Evolutionary conservation across 345 rosid species (phyloP).

Genomic region (Turnera subulata): DNA sequence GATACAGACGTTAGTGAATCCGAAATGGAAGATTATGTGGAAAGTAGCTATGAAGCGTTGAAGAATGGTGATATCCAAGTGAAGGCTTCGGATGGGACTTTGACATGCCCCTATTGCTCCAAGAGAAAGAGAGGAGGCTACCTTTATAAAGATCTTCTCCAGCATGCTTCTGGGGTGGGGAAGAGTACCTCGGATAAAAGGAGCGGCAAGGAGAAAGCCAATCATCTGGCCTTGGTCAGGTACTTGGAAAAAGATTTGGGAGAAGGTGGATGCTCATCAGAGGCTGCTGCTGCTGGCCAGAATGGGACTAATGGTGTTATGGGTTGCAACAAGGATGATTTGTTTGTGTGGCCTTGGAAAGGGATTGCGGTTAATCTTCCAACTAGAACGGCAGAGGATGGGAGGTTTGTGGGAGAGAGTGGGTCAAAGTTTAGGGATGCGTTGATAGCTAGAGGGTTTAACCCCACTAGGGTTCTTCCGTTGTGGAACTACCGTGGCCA

Average conservation of each 20-base stretch:
- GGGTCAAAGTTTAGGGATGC: conserved; percentile 87
- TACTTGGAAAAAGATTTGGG: conserved; percentile 61
- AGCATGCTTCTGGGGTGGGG: conserved; percentile 97
- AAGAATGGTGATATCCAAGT: conserved; percentile 64
- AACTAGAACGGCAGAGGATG: conserved; percentile 54
- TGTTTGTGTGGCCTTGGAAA: conserved; percentile 80
- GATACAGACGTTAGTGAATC: conserved; percentile 46
- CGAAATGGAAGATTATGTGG: conserved; percentile 45
- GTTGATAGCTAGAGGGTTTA: conserved; percentile 67
- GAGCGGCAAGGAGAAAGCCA: conserved; percentile 64
- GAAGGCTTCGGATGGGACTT: conserved; percentile 49
- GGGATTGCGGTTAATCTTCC: conserved; percentile 86
- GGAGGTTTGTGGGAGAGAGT: conserved; percentile 68
- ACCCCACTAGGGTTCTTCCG: conserved; percentile 75
- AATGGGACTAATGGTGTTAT: conserved; percentile 24
- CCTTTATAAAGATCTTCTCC: conserved; percentile 66
- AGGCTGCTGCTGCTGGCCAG: conserved; percentile 17
- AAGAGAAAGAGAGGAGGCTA: conserved; percentile 64
- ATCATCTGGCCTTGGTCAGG: conserved; percentile 74
- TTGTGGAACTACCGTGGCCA: conserved; percentile 85
- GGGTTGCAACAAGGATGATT: conserved; percentile 55
- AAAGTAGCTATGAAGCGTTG: conserved; percentile 54
- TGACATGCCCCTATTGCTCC: conserved; percentile 77
- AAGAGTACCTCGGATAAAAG: conserved; percentile 69
- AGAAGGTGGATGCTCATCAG: conserved; percentile 16